Conservation (phyloP, 129 eudicot species). For the Artemisia annua region DNA sequence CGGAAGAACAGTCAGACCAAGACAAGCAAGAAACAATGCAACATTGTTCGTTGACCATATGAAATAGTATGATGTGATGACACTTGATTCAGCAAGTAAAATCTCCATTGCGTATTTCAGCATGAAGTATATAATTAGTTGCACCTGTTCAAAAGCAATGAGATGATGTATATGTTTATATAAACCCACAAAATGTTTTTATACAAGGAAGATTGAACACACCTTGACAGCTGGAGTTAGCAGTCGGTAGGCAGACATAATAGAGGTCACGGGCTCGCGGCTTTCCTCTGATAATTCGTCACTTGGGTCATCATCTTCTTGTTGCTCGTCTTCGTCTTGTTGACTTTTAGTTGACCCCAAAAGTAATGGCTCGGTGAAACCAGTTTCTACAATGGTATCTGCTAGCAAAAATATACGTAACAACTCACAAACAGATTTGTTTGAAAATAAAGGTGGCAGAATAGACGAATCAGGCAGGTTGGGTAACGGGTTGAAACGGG, state of each 20-base stretch:
- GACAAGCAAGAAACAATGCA: constrained; percentile 62
- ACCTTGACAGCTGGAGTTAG: constrained; percentile 93
- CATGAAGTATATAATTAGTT: constrained; percentile 66
- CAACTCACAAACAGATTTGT: neutral
- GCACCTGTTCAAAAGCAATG: constrained; percentile 44
- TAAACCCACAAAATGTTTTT: neutral
- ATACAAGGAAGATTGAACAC: neutral
- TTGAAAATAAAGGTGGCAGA: neutral
- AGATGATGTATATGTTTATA: neutral
- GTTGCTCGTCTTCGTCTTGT: constrained; percentile 55
- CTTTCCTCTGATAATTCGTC: constrained; percentile 50
- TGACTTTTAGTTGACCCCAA: constrained; percentile 35
- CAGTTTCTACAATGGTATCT: constrained; percentile 43
- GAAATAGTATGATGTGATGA: constrained; percentile 60
- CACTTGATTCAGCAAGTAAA: constrained; percentile 70
- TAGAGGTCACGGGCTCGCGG: constrained; percentile 76
- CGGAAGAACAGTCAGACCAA: constrained; percentile 67
- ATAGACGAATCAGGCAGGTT: neutral
- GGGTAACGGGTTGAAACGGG: constrained; percentile 5
- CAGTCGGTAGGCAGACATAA: constrained; percentile 67
- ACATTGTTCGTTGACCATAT: constrained; percentile 59
- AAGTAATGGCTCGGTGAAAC: constrained; percentile 58
- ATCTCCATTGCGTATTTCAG: constrained; percentile 77
- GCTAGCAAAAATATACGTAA: constrained; percentile 29
- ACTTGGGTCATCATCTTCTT: constrained; percentile 46